These are phyloP conservation scores for Gossypium raimondii DNA, from an alignment of 345 rosid genomes.

Conservation along the genomic window DNA sequence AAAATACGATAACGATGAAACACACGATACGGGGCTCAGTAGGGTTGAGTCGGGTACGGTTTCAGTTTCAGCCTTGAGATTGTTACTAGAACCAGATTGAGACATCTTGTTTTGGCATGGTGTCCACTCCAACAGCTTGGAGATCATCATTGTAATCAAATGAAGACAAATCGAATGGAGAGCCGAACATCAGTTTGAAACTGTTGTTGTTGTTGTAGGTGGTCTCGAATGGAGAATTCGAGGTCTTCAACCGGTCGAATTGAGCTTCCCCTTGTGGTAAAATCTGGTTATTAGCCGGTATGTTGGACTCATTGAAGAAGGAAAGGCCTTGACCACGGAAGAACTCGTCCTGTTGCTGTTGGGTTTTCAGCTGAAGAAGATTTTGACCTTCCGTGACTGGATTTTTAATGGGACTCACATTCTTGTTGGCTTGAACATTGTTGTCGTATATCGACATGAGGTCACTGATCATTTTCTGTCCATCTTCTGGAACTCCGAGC, in stretches of 20 bases:
- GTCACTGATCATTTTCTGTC: slow-evolving; percentile 78
- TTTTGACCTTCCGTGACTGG: slow-evolving; percentile 38
- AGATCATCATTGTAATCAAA: slow-evolving; percentile 71
- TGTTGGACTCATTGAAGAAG: slow-evolving; percentile 52
- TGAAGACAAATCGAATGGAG: slow-evolving; percentile 59
- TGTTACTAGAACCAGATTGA: slow-evolving; percentile 32
- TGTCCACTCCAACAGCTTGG: slow-evolving; percentile 46
- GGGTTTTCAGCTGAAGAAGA: slow-evolving; percentile 41
- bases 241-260: slow-evolving; percentile 38
- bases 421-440: slow-evolving; percentile 50
- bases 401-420: slow-evolving; percentile 21
- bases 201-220: slow-evolving; percentile 32
- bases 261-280: slow-evolving; percentile 45
- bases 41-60: neutral
- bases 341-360: slow-evolving; percentile 54
- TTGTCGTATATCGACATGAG: slow-evolving; percentile 81
- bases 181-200: slow-evolving; percentile 51
- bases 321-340: slow-evolving; percentile 38
- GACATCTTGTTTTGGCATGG: slow-evolving; percentile 58
- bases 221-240: slow-evolving; percentile 43
- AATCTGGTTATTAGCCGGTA: slow-evolving; percentile 37
- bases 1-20: neutral
- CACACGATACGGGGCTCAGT: neutral
- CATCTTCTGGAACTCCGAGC: slow-evolving; percentile 87
- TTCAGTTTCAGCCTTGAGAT: neutral